Evolutionary conservation across 345 rosid genomes (phyloP).

Genomic region (Eutrema yunnanense): DNA sequence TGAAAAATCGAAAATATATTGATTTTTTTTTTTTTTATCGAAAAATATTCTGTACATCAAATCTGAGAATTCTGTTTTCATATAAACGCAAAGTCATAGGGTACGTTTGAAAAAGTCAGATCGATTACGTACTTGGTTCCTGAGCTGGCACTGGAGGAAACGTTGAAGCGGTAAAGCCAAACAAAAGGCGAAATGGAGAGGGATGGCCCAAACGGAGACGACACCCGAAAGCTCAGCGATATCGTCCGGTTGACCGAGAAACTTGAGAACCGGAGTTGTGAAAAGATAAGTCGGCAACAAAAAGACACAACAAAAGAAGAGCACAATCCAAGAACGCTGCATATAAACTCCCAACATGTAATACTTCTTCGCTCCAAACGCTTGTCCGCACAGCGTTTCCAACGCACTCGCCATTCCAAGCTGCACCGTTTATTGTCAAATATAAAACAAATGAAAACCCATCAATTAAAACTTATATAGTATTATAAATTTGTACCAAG

Average conservation of each 20-base stretch:
- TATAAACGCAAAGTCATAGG: no score
- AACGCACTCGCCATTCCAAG: constrained; percentile 77
- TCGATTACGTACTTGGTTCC: constrained; percentile 23
- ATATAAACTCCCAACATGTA: constrained; percentile 59
- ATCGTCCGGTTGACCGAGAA: constrained; percentile 56
- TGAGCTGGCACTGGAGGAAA: constrained; percentile 62
- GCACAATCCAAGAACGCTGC: constrained; percentile 69
- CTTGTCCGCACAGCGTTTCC: constrained; percentile 73
- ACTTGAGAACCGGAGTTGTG: constrained; percentile 53
- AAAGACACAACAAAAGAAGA: constrained; percentile 40
- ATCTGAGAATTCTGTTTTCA: no score
- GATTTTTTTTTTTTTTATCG: no score
- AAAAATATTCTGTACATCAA: no score
- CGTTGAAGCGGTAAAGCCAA: constrained; percentile 53
- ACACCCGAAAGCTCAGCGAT: constrained; percentile 54
- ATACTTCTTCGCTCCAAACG: constrained; percentile 58
- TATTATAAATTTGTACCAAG: constrained; percentile 36
- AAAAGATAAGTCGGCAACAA: constrained; percentile 47
- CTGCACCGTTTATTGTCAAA: constrained; percentile 15
- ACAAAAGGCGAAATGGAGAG: constrained; percentile 57
- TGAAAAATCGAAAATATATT: no score
- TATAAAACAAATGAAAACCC: neutral
- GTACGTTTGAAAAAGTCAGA: neutral
- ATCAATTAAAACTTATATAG: neutral
- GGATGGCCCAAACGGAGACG: constrained; percentile 46